phyloP scores from a whole-genome alignment of 1,284 basidiomycete species.

The Bjerkandera adusta region DNA sequence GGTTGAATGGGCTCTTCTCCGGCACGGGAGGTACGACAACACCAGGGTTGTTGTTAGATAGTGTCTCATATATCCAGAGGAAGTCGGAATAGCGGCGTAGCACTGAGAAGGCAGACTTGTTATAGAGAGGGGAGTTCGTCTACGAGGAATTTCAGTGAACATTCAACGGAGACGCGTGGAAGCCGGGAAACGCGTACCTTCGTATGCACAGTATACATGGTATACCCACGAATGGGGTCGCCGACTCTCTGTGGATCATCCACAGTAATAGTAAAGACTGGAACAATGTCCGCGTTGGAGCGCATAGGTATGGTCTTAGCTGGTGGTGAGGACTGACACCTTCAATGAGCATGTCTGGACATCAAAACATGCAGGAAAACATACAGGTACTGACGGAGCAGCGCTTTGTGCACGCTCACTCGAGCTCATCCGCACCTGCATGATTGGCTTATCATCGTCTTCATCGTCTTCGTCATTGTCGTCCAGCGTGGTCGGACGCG shows the following conservation, averaged over 20 bases:
- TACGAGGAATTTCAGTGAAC: constrained; percentile 29
- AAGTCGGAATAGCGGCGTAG: constrained; percentile 97
- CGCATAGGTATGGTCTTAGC: constrained; percentile 20
- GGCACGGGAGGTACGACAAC: constrained; percentile 96
- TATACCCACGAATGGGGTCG: constrained; percentile 88
- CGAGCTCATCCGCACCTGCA: constrained; percentile 40
- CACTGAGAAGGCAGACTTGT: constrained; percentile 84
- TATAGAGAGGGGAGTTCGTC: constrained; percentile 83
- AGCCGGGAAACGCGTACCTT: constrained; percentile 48
- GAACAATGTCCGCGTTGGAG: constrained; percentile 41
- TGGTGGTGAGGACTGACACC: constrained; percentile 6
- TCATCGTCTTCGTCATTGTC: constrained; percentile 56
- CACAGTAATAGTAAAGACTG: constrained; percentile 79
- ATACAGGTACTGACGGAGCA: constrained; percentile 28
- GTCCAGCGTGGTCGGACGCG: constrained; percentile 13
- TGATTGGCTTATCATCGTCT: constrained; percentile 73
- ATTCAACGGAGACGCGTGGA: background rate
- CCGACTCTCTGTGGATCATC: constrained; percentile 94
- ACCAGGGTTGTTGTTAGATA: constrained; percentile 92
- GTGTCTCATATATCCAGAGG: constrained; percentile 91
- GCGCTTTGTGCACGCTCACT: constrained; percentile 31
- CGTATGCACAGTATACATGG: constrained; percentile 93
- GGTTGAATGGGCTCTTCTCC: constrained; percentile 90
- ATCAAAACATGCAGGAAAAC: background rate
- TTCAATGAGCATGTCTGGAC: background rate